Base-by-base conservation (phyloP, 805 yeast genomes). In the Wickerhamomyces tratensis region DNA sequence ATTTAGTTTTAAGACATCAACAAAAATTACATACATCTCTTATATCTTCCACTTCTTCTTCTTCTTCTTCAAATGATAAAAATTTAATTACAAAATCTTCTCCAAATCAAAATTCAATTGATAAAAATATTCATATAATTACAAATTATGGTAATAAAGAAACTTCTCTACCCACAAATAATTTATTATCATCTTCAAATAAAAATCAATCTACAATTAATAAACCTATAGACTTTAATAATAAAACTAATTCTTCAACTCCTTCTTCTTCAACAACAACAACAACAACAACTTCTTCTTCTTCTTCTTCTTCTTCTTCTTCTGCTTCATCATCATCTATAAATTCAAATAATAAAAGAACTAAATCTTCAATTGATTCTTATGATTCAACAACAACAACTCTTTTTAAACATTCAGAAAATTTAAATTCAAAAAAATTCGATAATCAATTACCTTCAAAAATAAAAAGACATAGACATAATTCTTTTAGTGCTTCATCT, bases 1-100 rank as follows among this genome's bases (percentile, higher is more conserved):
- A 84, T 58, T 69, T 84, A 57, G 87, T 93, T 29, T 71, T 93
- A 42, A 74, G 98, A 46, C 98, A 93, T 67, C 96, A 87, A 65
- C 97, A 88, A 63, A 93, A 93, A 58, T 74, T 93, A 33, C 98
- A 93, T 55, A 63, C 83, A 1, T 53, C 66, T 7, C 39, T 69
- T 59, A 39, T 67, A 59, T 78, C 82, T 63, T 88, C 96, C 50
- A 89, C 69, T 44, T 83, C 93, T 43, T 72, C 82, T 42, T 77
- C 81, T 35, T 76, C 81, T 39, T 77, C 83, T 25, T 78, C 86
- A 27, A 27, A 27, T 27, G 30, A 27, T 27, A 27, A 27, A 8
- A 27, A 27, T 27, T 8, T 10, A 27, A 27, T 27, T 20, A 20
- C 20, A 2, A 20, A 20, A 20, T 3, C 20, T 20, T 20, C 20